Base-by-base conservation (phyloP, 495 filamentous ascomycete genomes). In the Mycothermus thermophilus region DNA sequence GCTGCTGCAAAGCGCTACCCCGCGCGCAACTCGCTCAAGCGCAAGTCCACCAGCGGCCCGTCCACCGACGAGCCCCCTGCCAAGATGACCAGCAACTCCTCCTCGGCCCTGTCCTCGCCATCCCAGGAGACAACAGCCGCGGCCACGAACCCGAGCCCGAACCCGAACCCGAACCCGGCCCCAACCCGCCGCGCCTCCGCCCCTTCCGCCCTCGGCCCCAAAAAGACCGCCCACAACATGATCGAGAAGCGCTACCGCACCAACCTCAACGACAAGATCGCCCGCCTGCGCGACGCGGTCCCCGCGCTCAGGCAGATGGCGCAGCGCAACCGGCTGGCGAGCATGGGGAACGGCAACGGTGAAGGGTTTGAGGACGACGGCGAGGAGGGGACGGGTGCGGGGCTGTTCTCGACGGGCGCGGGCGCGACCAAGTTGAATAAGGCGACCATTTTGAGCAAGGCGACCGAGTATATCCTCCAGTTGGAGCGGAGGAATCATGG, bases 401-500 rank as follows among this genome's bases (percentile, higher is more conserved):
- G 27, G 10, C 8, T 29, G 10, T 21, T 12, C 14, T 46, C 16
- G 24, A 16, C 24, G 41, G 38, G 48, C 2, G 32, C 32, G 7
- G 48, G 28, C 1, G 35, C 40, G 0, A 34, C 44, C 13, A 57
- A 47, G 36, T 46, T 57, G 27, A 51, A 50, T 34, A 50, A 66
- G 55, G 84, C 82, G 5, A 93, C 83, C 2, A 80, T 74, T 21
- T 55, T 94, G 13, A 76, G 76, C 17, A 92, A 92, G 50, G 85
- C 85, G 10, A 87, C 83, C 10, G 84, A 93, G 46, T 93, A 94
- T 43, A 94, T 94, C 43, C 66, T 68, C 21, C 77, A 90, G 50
- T 63, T 93, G 8, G 86, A 94, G 58, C 72, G 74, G 46, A 67
- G 75, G 13, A 83, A 84, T 47, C 76, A 71, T 32, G 65, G 67